Conservation (phyloP, 805 yeast species). For the Kodamaea nitidulidarum region DNA sequence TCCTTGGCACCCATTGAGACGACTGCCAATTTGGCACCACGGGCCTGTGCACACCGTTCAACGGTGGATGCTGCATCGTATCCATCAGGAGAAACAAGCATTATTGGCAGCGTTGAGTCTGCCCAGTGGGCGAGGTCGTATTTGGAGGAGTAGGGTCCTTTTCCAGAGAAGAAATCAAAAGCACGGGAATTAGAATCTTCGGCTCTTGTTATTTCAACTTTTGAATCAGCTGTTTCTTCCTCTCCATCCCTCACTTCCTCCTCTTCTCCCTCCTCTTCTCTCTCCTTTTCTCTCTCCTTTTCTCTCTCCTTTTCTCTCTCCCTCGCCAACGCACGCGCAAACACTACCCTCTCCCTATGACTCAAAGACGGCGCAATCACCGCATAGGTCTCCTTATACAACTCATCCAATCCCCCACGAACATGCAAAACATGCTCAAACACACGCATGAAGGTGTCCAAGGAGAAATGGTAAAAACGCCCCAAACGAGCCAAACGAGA, state of each 20-base stretch:
- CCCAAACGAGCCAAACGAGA: slow-evolving; percentile 35
- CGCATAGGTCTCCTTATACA: slow-evolving; percentile 48
- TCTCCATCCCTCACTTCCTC: not conserved
- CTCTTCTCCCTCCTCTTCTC: not conserved
- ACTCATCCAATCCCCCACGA: slow-evolving; percentile 12
- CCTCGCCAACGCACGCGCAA: slow-evolving; percentile 31
- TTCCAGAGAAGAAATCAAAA: slow-evolving; percentile 23
- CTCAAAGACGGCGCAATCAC: slow-evolving; percentile 45
- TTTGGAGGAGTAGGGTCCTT: slow-evolving; percentile 26
- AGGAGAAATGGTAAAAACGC: slow-evolving; percentile 56
- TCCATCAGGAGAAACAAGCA: slow-evolving; percentile 58
- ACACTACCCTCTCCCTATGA: slow-evolving; percentile 39
- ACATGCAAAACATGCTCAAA: slow-evolving; percentile 16
- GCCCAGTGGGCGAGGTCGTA: slow-evolving; percentile 30
- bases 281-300: slow-evolving; percentile 2
- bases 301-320: slow-evolving; percentile 23
- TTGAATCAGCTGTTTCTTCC: too few relatives aligned
- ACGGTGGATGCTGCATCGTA: slow-evolving; percentile 63
- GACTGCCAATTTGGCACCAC: slow-evolving; percentile 26
- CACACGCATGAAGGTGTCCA: slow-evolving; percentile 27
- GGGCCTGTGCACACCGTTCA: slow-evolving; percentile 36
- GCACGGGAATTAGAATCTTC: too few relatives aligned
- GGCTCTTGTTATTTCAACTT: too few relatives aligned
- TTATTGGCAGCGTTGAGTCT: slow-evolving; percentile 30
- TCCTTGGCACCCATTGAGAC: slow-evolving; percentile 77